Evolutionary conservation across 371 early-diverging fungal genomes (phyloP), one percentile per base, ranked within the genome.

Genomic region (Mortierella sp.): DNA sequence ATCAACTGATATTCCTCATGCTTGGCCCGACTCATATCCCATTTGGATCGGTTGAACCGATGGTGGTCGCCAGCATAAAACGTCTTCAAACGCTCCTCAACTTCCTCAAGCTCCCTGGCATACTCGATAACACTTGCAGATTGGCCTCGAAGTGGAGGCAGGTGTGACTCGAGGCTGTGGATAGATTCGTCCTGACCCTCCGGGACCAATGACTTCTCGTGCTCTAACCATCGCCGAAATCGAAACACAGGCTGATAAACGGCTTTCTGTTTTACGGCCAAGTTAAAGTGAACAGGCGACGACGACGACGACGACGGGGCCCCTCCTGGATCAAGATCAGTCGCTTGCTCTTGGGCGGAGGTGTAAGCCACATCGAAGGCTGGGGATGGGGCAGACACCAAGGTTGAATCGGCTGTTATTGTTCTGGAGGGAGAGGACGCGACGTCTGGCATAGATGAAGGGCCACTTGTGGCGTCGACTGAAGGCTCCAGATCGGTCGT

Each of bases 1-100:
- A 74, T 64, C 13, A 61, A 44, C 34, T 74, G 74, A 46, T 61
- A 74, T 26, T 74, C 74, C 2, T 3, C 34, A 11, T 64, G 74
- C 74, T 61, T 59, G 26, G 48, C 74, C 26, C 61, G 21, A 19
- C 44, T n/a, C 28, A 48, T 48, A 21, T 74, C 64, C 61, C 59
- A 59, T 13, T 26, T 28, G 34, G 61, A 31, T n/a, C 46, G 61
- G 26, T 48, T 37, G 40, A 34, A 72, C 1, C 6, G 16, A 31
- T 37, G 14, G 8, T 72, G 31, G 24, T 28, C 9, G 5, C 72
- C 54, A 21, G 21, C 48, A 21, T 55, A 55, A 24, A 55, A 26
- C 26, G 3, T 9, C 4, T 9, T 24, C 26, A 26, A 21, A 10
- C 55, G n/a, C 10, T n/a, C 10, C 55, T 55, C 55, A 0, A 26